Base-by-base conservation (phyloP, 805 yeast species). In the Vanderwaltozyma polyspora region DNA sequence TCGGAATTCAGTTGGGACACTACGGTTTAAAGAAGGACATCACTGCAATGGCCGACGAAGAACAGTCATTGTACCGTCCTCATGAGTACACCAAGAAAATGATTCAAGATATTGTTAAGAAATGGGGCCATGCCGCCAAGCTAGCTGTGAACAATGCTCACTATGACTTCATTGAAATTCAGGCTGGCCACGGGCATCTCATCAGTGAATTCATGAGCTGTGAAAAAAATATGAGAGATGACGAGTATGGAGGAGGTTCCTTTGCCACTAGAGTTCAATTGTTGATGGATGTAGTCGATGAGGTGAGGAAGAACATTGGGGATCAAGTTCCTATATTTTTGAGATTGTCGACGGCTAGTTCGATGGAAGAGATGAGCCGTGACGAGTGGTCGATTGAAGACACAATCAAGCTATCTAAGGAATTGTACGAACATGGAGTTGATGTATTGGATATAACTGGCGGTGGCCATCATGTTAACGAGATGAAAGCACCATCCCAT, bases 151-250 rank as follows among this genome's bases (percentile, higher is more conserved):
- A 60, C 11, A 53, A 58, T 24, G 67, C 74, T 6, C 74, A 76
- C 1, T 65, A 71, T 38, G 82, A 77, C 50, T 71, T 71, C 32
- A 63, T 77, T 31, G 83, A 76, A 48, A 59, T 78, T 33, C 83
- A 78, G 47, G 68, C 63, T 19, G 80, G 80, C 12, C 75, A 76
- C 50, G 83, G 84, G 2, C 75, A 71, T 45, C 52, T 77, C 32
- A 39, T 69, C 24, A 60, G 64, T 45, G 63, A 66, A 44, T 75
- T 78, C 43, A 44, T 71, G 34, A 64, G 70, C 23, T 54, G 59
- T 1, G 43, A 49, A 28, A 54, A 69, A 19, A 76, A 79, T 54
- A 51, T 59, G 38, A 65, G 85, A 48, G 68, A 69, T 1, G 85
- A 78, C 47, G 62, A 67, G 42, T 78, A 75, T 43, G 36, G 36